These are phyloP conservation scores for Chlamydomonas sphaeroides DNA, from an alignment of 139 green algal genomes.

Conservation along the genomic window DNA sequence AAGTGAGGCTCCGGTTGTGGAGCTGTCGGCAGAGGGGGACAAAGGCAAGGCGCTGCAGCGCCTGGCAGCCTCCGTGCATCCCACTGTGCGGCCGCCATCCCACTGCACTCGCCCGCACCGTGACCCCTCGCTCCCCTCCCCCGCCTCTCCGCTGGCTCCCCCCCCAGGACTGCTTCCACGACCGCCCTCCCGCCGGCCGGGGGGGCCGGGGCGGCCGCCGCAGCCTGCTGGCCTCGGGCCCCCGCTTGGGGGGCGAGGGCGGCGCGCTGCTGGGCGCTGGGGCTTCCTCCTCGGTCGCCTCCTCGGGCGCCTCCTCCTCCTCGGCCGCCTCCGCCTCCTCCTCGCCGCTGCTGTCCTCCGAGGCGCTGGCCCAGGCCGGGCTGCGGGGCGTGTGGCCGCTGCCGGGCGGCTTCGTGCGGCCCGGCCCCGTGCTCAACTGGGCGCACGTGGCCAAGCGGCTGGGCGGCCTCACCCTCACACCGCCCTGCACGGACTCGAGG, in stretches of 20 bases:
- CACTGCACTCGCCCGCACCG: no score
- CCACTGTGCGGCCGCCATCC: no score
- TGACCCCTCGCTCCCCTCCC: no score
- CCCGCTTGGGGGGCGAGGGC: neutral
- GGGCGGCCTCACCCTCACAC: slow-evolving; percentile 46
- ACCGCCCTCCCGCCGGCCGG: neutral
- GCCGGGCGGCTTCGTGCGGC: slow-evolving; percentile 31
- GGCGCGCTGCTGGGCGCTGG: neutral
- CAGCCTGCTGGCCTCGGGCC: no score
- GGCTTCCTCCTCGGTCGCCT: neutral
- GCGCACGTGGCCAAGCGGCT: slow-evolving; percentile 33
- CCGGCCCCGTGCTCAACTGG: slow-evolving; percentile 57
- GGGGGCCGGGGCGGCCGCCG: no score
- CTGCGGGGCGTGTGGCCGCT: slow-evolving; percentile 60
- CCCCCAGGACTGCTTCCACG: slow-evolving; percentile 22
- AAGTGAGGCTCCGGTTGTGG: no score
- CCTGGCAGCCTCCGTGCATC: no score
- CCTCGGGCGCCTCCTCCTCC: neutral
- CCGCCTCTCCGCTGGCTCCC: neutral
- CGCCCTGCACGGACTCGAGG: slow-evolving; percentile 65
- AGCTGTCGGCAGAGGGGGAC: no score
- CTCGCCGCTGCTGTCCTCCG: neutral
- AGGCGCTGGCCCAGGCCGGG: neutral
- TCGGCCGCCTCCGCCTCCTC: neutral
- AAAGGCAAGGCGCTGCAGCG: no score